Evolutionary conservation across 2,329 filamentous ascomycete species (phyloP), one percentile per base, ranked within the genome.

Genomic region (Colletotrichum tropicale): DNA sequence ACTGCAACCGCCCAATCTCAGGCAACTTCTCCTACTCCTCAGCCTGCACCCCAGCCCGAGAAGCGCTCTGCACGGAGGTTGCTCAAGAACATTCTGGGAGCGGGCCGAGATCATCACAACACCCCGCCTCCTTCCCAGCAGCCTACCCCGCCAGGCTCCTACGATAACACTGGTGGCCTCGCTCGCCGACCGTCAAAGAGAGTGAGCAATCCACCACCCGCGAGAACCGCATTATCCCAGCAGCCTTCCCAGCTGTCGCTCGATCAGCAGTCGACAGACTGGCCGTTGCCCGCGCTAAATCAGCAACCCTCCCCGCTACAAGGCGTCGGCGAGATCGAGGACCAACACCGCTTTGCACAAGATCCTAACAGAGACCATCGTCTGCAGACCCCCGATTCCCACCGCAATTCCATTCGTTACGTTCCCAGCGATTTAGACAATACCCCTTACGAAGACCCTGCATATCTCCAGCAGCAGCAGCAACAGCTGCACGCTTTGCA

Each of bases 161-260:
- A 90, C 86, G 88, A 89, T 80, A 89, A 88, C 80, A 86, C 85
- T 75, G 78, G 83, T 64, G 87, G 87, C 66, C 83, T 92, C 64
- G 86, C 83, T 78, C 90, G 90, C 77, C 86, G 89, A 78, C 86
- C 88, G 36, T 93, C 91, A 60, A 92, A 91, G 85, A 87, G 90
- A 80, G 84, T 89, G 81, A 89, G 89, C 87, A 87, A 88, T 77
- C 83, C 82, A 71, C 85, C 86, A 78, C 80, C 83, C 79, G 78
- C 88, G 78, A 86, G 86, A 80, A 88, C 87, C 43, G 85, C 82
- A 77, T 79, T 84, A 77, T 82, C 85, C 74, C 79, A 81, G 77
- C 80, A 78, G 74, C 28, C 66, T 62, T 83, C 83, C 56, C 85
- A 86, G 77, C 76, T 84, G 65, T 85, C 85, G 58, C 81, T 86